These are phyloP conservation scores for Globisporangium polare DNA, from an alignment of 352 stramenopile species.

Conservation along the genomic window DNA sequence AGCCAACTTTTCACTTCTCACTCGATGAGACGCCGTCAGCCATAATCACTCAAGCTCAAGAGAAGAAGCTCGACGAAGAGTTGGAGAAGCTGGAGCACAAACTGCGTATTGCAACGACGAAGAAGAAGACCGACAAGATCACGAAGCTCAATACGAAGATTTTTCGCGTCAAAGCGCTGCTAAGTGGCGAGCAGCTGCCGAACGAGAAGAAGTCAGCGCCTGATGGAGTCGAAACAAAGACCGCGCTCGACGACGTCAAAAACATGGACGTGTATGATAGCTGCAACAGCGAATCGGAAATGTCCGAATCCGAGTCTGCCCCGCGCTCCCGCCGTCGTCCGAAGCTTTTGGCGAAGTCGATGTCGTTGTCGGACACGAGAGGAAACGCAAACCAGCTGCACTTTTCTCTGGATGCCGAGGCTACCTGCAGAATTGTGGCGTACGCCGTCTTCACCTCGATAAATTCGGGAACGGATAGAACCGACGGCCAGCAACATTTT, in stretches of 20 bases:
- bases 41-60: slow-evolving; percentile 85
- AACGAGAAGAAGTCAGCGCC: slow-evolving; percentile 44
- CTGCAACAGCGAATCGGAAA: slow-evolving; percentile 81
- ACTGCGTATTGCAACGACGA: slow-evolving; percentile 82
- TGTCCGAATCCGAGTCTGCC: slow-evolving; percentile 65
- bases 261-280: slow-evolving; percentile 71
- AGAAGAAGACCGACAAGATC: slow-evolving; percentile 90
- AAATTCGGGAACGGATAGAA: slow-evolving; percentile 24
- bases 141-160: slow-evolving; percentile 83
- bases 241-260: slow-evolving; percentile 20
- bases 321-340: slow-evolving; percentile 24
- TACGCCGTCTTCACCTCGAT: slow-evolving; percentile 70
- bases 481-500: slow-evolving; percentile 10
- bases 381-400: slow-evolving; percentile 60
- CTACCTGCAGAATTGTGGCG: slow-evolving; percentile 74
- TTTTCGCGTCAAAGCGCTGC: slow-evolving; percentile 63
- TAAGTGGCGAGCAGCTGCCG: slow-evolving; percentile 69
- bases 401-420: slow-evolving; percentile 81
- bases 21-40: slow-evolving; percentile 78
- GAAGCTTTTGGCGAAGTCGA: slow-evolving; percentile 13
- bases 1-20: slow-evolving; percentile 79
- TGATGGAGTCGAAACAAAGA: slow-evolving; percentile 36
- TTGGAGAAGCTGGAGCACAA: slow-evolving; percentile 90
- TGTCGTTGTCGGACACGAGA: slow-evolving; percentile 19
- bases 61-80: slow-evolving; percentile 89